phyloP scores from a whole-genome alignment of 129 eudicot genomes.

The Centaurea solstitialis region DNA sequence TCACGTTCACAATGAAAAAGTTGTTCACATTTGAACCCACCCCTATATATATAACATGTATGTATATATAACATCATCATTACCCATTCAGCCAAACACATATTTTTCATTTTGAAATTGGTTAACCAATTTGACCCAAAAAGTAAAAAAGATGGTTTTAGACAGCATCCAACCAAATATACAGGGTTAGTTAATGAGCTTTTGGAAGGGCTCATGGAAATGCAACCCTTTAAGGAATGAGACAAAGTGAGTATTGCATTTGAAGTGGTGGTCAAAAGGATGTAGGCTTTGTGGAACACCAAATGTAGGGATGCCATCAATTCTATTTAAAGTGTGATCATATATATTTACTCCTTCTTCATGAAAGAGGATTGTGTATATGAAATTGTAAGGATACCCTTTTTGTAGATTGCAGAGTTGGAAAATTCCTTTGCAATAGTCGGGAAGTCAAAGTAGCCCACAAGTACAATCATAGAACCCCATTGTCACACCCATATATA shows the following conservation, averaged over 20 bases:
- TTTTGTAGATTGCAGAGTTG: background rate
- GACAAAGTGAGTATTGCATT: background rate
- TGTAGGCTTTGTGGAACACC: background rate
- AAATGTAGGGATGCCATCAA: background rate
- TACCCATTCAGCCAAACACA: constrained; percentile 18
- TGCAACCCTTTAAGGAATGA: constrained; percentile 9
- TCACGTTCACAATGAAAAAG: no score
- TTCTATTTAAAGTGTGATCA: background rate
- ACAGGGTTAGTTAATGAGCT: constrained; percentile 23
- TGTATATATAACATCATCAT: background rate
- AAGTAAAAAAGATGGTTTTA: background rate
- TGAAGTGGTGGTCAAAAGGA: background rate
- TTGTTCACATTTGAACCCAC: no score
- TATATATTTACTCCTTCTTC: background rate
- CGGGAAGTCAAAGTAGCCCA: background rate
- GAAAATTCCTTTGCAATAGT: background rate
- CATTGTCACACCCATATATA: background rate
- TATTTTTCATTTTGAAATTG: background rate
- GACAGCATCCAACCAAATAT: constrained; percentile 12
- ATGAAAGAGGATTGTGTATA: background rate
- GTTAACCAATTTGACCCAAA: constrained; percentile 1
- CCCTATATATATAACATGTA: no score
- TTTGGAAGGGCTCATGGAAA: constrained; percentile 10
- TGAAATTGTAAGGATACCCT: background rate
- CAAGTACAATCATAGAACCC: background rate